A percentile compares a stretch with the other conserved stretches of the same genome.
These are phyloP conservation scores for Coemansia sp. DNA, from an alignment of 192 early-diverging fungal species.

Conservation along the genomic window DNA sequence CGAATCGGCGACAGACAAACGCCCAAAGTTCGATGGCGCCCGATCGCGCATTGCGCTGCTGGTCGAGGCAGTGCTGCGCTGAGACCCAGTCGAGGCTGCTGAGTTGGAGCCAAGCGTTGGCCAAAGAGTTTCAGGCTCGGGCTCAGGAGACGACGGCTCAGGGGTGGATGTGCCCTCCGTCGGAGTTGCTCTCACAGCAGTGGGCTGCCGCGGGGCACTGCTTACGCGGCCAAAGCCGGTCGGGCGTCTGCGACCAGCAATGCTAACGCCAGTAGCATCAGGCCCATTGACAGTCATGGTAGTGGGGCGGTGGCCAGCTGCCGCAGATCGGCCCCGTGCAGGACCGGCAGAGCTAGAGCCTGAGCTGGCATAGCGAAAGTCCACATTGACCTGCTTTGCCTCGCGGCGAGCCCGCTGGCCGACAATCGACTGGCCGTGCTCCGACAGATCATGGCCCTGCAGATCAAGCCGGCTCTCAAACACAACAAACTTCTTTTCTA, in stretches of 20 bases:
- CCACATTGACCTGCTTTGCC: conserved; percentile 41
- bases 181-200: neutral
- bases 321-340: neutral
- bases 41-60: conserved; percentile 8
- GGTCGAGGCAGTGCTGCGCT: neutral
- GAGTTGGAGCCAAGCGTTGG: conserved; percentile 30
- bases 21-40: conserved; percentile 30
- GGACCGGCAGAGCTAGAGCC: conserved; percentile 9
- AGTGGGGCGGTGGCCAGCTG: conserved; percentile 14
- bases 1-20: conserved; percentile 7
- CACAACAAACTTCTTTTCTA: conserved; percentile 95
- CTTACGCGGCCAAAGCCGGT: conserved; percentile 32
- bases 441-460: conserved; percentile 79
- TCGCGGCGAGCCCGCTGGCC: conserved; percentile 44
- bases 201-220: neutral
- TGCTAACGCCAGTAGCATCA: conserved; percentile 40
- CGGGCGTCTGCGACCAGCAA: conserved; percentile 46
- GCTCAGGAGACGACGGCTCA: conserved; percentile 16
- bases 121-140: conserved; percentile 29
- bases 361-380: conserved; percentile 19
- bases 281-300: conserved; percentile 49
- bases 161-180: conserved; percentile 2
- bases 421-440: conserved; percentile 27
- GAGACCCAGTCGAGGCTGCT: neutral
- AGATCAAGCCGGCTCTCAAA: conserved; percentile 91